Conservation (phyloP, 169 alveolate species). For the Blepharisma undulans region DNA sequence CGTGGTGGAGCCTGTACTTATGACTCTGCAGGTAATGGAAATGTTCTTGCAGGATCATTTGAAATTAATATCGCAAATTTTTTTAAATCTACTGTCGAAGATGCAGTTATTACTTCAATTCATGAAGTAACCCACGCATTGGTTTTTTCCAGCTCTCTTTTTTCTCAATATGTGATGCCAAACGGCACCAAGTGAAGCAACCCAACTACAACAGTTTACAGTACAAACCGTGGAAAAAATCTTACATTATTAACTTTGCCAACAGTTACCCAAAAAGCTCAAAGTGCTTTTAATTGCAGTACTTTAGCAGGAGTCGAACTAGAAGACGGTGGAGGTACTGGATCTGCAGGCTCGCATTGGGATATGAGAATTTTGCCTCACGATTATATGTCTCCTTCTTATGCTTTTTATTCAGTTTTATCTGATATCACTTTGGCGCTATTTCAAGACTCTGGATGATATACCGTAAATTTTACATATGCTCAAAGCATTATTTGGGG, state of each 20-base stretch:
- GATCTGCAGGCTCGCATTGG: constrained; percentile 56
- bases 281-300: constrained; percentile 33
- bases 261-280: constrained; percentile 38
- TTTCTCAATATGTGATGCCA: neutral
- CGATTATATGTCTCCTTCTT: constrained; percentile 13
- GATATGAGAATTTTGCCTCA: constrained; percentile 42
- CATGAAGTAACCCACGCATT: constrained; percentile 33
- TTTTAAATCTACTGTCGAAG: neutral
- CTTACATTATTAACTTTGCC: constrained; percentile 38
- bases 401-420: neutral
- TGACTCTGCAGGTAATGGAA: neutral
- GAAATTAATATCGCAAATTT: neutral
- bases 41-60: neutral
- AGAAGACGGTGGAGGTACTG: constrained; percentile 48
- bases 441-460: constrained; percentile 35
- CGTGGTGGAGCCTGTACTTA: neutral
- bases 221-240: neutral
- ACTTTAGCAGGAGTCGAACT: constrained; percentile 48
- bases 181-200: neutral
- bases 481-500: constrained; percentile 14
- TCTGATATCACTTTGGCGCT: constrained; percentile 37
- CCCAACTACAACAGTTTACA: neutral
- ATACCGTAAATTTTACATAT: neutral
- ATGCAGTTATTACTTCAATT: neutral
- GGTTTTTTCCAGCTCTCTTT: neutral